Base-by-base conservation (phyloP, 2,329 filamentous ascomycete genomes). In the Diplodia scrobiculata region DNA sequence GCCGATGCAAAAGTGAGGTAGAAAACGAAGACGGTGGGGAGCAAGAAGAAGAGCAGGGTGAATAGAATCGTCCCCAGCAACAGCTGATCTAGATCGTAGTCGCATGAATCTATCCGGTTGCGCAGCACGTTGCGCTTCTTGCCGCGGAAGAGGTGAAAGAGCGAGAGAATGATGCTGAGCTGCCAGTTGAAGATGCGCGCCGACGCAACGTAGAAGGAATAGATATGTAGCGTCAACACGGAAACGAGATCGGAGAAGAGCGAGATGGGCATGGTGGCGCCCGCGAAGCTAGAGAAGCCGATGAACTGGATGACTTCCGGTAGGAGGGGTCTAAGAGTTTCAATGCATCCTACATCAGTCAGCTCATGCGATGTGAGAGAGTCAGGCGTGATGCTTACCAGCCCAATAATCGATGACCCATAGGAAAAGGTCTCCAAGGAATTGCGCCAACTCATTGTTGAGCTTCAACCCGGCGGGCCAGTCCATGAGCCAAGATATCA, bases 321-420 rank as follows among this genome's bases (percentile, higher is more conserved):
- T n/a, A 99, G 81, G 47, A 88, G 84, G 0, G 95, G 94, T 63
- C 89, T 87, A 13, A 98, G 81, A 41, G 89, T 84, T 66, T 87
- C 84, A 73, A 97, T 91, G 73, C 89, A 95, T 71, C 84, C 89
- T 89, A 17, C 34, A 17, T 11, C n/a, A 27, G 38, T 50, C 58
- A 67, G 70, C 78, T 66, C 78, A 73, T 62, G 47, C 13, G 9
- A 14, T 19, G 14, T 6, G 5, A 11, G 5, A n/a, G 29, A 14
- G 7, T 13, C 7, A 17, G 70, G 72, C 65, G 73, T 70, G 54
- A 17, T 11, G 70, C 86, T 75, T 81, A 91, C 90, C 90, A 66
- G 91, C 91, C 95, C 95, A 99, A 75, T 97, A 96, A 70, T 97
- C 93, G 70, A 99, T 98, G 55, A 99, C 95, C 95, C 95, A 99